A percentile compares a stretch with the other conserved stretches of the same genome.
phyloP scores from a whole-genome alignment of 2,329 filamentous ascomycete species.

The Diaporthe citriasiana region DNA sequence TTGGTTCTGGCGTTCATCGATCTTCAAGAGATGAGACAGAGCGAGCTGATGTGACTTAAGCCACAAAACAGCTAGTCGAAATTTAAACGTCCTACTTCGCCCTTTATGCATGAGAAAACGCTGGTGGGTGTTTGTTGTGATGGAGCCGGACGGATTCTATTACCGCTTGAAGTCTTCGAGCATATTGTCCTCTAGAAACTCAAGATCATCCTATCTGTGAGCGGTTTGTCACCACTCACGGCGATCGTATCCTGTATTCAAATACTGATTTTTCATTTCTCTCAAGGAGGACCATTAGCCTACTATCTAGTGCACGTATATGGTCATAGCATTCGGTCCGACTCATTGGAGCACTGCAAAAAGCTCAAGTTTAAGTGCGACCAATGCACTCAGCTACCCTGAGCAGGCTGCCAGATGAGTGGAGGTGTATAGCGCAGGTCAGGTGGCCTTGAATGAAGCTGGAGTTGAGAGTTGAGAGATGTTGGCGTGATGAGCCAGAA shows the following conservation, averaged over 20 bases:
- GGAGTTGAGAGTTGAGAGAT: no score
- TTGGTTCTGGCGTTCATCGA: not conserved
- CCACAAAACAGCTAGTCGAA: not conserved
- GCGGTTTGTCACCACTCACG: no score
- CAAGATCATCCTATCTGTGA: no score
- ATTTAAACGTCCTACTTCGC: no score
- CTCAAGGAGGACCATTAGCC: no score
- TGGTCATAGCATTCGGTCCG: not conserved
- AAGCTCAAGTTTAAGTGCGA: not conserved
- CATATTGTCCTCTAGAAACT: no score
- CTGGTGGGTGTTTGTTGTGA: not conserved
- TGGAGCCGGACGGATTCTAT: not conserved
- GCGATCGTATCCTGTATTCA: no score
- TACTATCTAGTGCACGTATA: not conserved
- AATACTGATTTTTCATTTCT: no score
- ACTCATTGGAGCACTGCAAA: not conserved
- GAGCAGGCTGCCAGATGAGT: not conserved
- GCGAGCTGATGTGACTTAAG: not conserved
- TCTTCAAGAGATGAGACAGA: no score
- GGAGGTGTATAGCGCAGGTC: not conserved
- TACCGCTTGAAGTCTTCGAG: not conserved
- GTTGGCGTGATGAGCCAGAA: not conserved
- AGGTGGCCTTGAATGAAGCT: not conserved
- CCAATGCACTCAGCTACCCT: no score
- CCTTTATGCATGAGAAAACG: not conserved